phyloP scores from a whole-genome alignment of 2,329 filamentous ascomycete genomes.

The Fusarium zealandicum region DNA sequence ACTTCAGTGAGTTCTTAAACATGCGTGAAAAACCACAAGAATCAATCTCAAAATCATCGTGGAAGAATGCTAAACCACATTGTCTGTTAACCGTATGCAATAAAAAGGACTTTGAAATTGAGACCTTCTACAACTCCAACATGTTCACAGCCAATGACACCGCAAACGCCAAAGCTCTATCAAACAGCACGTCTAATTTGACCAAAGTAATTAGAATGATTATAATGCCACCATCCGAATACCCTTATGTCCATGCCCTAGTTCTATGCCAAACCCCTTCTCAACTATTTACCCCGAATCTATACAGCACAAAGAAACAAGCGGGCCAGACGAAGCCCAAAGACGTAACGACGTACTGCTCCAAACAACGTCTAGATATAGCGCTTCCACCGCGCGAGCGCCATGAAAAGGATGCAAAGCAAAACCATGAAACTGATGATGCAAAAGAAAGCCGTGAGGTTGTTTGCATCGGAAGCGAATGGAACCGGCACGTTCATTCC shows the following conservation, averaged over 20 bases:
- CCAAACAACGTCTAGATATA: constrained; percentile 52
- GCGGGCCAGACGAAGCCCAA: constrained; percentile 6
- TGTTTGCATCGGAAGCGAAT: constrained; percentile 59
- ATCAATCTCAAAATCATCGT: too few relatives aligned
- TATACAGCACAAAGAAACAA: constrained; percentile 25
- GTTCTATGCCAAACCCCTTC: constrained; percentile 21
- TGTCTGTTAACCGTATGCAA: not conserved
- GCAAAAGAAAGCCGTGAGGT: constrained; percentile 51
- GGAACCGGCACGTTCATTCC: constrained; percentile 88
- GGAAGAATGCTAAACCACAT: too few relatives aligned
- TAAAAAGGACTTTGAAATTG: not conserved
- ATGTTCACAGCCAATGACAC: constrained; percentile 1
- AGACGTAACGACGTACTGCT: not conserved
- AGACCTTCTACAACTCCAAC: not conserved
- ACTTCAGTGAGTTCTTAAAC: not conserved
- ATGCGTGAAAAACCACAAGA: too few relatives aligned
- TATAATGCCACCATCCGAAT: constrained; percentile 10
- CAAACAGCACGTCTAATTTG: constrained; percentile 12
- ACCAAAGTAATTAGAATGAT: constrained; percentile 16
- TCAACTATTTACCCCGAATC: constrained; percentile 22
- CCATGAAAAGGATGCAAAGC: constrained; percentile 57
- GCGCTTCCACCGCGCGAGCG: constrained; percentile 54
- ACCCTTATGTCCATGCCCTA: constrained; percentile 5
- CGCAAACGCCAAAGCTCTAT: constrained; percentile 12
- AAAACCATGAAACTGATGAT: constrained; percentile 55